Conservation (phyloP, 352 stramenopile species). For the Phytophthora tentaculata region DNA sequence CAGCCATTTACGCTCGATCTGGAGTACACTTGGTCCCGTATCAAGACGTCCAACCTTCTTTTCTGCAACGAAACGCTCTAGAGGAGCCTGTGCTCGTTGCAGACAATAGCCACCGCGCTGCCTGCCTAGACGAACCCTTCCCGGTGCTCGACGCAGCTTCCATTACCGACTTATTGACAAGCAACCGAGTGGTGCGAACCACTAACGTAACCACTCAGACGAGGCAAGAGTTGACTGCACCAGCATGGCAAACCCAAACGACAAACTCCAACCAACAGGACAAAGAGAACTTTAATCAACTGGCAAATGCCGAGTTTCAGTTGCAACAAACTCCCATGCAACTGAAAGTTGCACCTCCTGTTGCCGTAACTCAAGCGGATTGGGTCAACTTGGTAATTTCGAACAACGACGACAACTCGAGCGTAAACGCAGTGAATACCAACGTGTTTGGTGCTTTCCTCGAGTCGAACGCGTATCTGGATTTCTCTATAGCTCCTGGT, state of each 20-base stretch:
- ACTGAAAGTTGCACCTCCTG: constrained; percentile 42
- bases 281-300: constrained; percentile 17
- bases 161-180: constrained; percentile 44
- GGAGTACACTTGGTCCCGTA: constrained; percentile 49
- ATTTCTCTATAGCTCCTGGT: constrained; percentile 64
- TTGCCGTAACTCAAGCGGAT: constrained; percentile 61
- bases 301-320: constrained; percentile 64
- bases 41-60: constrained; percentile 35
- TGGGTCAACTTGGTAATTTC: constrained; percentile 51
- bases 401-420: constrained; percentile 3
- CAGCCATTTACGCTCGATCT: constrained; percentile 57
- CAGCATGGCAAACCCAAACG: constrained; percentile 32
- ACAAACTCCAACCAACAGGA: constrained; percentile 18
- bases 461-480: constrained; percentile 61
- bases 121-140: constrained; percentile 37
- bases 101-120: constrained; percentile 40
- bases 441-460: constrained; percentile 71
- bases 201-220: constrained; percentile 51
- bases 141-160: constrained; percentile 42
- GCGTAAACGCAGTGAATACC: constrained; percentile 33
- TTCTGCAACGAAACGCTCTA: constrained; percentile 49
- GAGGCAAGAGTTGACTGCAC: constrained; percentile 39
- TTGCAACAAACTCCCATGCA: constrained; percentile 50
- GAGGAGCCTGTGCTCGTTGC: constrained; percentile 57
- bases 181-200: constrained; percentile 39